phyloP scores from a whole-genome alignment of 2,329 filamentous ascomycete species.

The Aspergillus awamori region DNA sequence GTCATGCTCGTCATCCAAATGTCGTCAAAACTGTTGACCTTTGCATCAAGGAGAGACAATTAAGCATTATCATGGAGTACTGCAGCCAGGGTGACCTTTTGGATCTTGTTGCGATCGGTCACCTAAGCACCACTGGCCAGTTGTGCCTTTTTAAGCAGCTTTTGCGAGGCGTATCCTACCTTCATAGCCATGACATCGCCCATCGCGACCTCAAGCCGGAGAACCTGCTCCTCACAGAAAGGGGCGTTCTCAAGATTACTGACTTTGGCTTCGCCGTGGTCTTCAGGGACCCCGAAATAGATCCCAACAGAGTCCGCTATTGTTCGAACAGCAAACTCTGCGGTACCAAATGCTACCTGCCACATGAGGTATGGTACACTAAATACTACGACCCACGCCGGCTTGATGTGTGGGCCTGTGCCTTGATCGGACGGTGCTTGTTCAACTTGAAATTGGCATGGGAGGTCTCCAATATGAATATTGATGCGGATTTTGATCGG shows the following conservation, averaged over 20 bases:
- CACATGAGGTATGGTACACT: constrained; percentile 5
- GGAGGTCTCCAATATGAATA: background rate
- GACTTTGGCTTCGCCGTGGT: constrained; percentile 91
- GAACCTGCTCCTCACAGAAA: constrained; percentile 76
- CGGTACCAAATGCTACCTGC: background rate
- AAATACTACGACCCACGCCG: constrained; percentile 71
- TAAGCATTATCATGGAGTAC: constrained; percentile 94
- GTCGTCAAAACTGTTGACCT: constrained; percentile 79
- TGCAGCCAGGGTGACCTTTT: constrained; percentile 82
- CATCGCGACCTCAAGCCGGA: constrained; percentile 91
- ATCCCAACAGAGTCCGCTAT: too few relatives aligned
- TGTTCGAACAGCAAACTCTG: background rate
- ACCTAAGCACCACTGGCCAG: constrained; percentile 69
- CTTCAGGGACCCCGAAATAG: constrained; percentile 50
- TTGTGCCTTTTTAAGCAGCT: constrained; percentile 89
- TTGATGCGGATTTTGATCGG: too few relatives aligned
- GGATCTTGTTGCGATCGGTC: constrained; percentile 70
- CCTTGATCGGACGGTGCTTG: constrained; percentile 79
- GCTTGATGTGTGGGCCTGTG: constrained; percentile 84
- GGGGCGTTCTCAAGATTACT: constrained; percentile 84
- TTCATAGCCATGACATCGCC: constrained; percentile 82
- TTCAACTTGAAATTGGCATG: constrained; percentile 36
- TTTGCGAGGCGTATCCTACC: constrained; percentile 76
- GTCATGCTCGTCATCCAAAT: constrained; percentile 82
- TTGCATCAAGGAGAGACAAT: constrained; percentile 72